Conservation (phyloP, 768 basidiomycete genomes). For the Tephrocybe sp. region DNA sequence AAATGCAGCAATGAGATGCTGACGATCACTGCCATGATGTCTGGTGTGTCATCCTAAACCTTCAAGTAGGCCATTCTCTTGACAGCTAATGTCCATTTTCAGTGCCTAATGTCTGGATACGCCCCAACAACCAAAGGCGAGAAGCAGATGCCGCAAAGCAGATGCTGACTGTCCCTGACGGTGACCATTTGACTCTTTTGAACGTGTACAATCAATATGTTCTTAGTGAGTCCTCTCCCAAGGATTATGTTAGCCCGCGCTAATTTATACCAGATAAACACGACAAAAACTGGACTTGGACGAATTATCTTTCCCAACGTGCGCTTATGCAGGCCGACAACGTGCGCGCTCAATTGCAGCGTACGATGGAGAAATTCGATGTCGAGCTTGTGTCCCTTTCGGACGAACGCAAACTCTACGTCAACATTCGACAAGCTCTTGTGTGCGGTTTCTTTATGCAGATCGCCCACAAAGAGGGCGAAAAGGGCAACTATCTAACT, state of each 20-base stretch:
- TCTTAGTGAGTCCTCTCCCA: conserved; percentile 53
- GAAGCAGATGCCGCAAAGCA: conserved; percentile 95
- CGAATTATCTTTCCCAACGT: conserved; percentile 81
- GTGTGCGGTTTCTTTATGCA: conserved; percentile 99
- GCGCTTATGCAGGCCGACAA: conserved; percentile 91
- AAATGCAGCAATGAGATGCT: conserved; percentile 95
- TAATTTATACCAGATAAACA: conserved; percentile 50
- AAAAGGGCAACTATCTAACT: conserved; percentile 84
- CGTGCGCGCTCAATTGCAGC: conserved; percentile 84
- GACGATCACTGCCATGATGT: conserved; percentile 95
- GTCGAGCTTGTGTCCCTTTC: conserved; percentile 68
- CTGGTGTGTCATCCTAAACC: conserved; percentile 49
- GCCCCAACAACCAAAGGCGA: conserved; percentile 83
- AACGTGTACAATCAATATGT: conserved; percentile 96
- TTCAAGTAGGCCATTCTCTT: not conserved
- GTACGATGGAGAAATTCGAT: conserved; percentile 90
- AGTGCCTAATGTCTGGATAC: conserved; percentile 95
- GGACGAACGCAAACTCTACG: conserved; percentile 71
- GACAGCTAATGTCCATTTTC: not conserved
- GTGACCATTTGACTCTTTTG: conserved; percentile 93
- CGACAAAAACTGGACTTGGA: conserved; percentile 90
- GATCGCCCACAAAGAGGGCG: conserved; percentile 91
- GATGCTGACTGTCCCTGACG: conserved; percentile 84
- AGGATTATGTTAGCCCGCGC: not conserved
- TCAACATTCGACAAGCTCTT: conserved; percentile 78